Percentiles rank a stretch among this genome's conserved stretches.
Evolutionary conservation across 2,329 filamentous ascomycete genomes (phyloP).

Genomic region (Aspergillus costaricaensis): DNA sequence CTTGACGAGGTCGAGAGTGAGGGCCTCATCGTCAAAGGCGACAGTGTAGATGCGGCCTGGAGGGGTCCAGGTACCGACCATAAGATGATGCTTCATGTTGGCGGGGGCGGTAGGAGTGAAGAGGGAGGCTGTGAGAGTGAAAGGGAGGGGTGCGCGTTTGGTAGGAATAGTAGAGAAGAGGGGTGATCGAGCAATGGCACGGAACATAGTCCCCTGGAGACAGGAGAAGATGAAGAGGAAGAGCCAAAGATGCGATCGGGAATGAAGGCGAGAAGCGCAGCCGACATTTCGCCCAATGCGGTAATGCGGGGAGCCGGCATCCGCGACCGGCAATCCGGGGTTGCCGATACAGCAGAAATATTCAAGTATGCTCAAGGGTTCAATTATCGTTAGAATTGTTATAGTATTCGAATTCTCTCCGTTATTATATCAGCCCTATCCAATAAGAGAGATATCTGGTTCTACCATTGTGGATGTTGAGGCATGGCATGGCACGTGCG

Average conservation of each 20-base stretch:
- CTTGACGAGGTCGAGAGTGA: conserved; percentile 74
- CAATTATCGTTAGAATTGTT: too few species aligned
- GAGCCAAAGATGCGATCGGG: not conserved
- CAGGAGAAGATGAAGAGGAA: not conserved
- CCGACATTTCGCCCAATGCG: not conserved
- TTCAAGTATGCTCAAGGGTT: too few species aligned
- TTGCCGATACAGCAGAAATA: not conserved
- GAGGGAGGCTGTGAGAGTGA: not conserved
- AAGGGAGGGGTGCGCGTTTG: too few species aligned
- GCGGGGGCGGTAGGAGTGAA: conserved; percentile 4
- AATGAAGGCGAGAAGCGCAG: not conserved
- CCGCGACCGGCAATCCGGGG: not conserved
- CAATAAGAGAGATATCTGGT: too few species aligned
- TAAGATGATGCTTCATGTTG: conserved; percentile 82
- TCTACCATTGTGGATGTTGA: too few species aligned
- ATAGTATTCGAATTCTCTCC: too few species aligned
- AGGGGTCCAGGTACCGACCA: conserved; percentile 89
- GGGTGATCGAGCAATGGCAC: not conserved
- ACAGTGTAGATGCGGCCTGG: conserved; percentile 89
- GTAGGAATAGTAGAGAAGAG: not conserved
- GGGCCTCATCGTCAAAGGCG: conserved; percentile 78
- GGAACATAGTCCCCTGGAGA: not conserved
- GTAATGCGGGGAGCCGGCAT: not conserved
- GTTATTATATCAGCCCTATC: too few species aligned
- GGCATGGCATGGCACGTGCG: too few species aligned